Conservation (phyloP, 257 asterid species). For the Vinca minor region DNA sequence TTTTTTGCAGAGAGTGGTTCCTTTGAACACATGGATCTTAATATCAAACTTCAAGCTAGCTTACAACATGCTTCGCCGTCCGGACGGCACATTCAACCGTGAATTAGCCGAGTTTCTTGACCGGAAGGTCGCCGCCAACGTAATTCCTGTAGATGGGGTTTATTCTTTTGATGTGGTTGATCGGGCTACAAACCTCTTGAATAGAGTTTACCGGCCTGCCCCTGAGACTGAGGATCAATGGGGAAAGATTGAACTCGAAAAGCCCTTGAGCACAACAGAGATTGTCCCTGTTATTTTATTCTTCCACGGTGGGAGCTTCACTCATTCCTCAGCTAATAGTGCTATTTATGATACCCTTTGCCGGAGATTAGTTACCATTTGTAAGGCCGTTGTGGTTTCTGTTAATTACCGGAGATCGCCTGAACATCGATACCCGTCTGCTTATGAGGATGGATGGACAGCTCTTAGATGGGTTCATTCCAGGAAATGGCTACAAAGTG, state of each 20-base stretch:
- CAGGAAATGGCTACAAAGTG: constrained; percentile 33
- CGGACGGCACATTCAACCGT: constrained; percentile 43
- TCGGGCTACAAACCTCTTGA: constrained; percentile 24
- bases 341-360: constrained; percentile 42
- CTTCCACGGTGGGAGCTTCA: constrained; percentile 45
- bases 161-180: constrained; percentile 39
- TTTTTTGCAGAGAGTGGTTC: constrained; percentile 37
- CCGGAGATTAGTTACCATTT: constrained; percentile 34
- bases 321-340: constrained; percentile 42
- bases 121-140: constrained; percentile 30
- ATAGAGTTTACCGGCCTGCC: constrained; percentile 32
- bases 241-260: constrained; percentile 36
- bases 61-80: constrained; percentile 38
- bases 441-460: constrained; percentile 40
- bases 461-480: constrained; percentile 41
- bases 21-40: constrained; percentile 41
- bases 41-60: constrained; percentile 42
- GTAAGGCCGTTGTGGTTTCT: constrained; percentile 37
- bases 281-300: constrained; percentile 31
- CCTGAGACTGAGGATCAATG: constrained; percentile 24
- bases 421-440: constrained; percentile 37
- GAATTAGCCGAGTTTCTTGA: constrained; percentile 41
- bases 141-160: constrained; percentile 38
- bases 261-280: constrained; percentile 31
- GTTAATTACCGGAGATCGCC: constrained; percentile 42